Evolutionary conservation across 495 filamentous ascomycete genomes (phyloP), one percentile per base, ranked within the genome.

Genomic region (Glarea lozoyensis): DNA sequence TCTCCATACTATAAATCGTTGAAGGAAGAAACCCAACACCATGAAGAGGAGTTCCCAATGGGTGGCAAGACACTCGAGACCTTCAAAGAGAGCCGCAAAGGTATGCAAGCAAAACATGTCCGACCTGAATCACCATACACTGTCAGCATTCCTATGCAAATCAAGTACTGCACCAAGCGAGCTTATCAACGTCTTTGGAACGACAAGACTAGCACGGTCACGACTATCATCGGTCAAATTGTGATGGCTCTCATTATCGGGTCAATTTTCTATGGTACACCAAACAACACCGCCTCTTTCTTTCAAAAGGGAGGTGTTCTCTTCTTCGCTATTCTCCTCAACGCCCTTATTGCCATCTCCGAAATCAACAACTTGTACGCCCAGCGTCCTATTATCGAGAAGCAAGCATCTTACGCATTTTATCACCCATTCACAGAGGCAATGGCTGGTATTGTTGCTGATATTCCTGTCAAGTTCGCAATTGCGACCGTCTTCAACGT

Each of bases 171-270:
- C 45, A 63, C 72, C 6, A 53, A 56, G 17, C 68, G 76, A 45
- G 88, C 84, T 7, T 89, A 81, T 58, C 68, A 72, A 54, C 68
- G 82, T 23, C 64, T 96, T 2, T 71, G 63, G 29, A 83, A 79
- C 12, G 87, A 96, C 53, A 73, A 80, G 42, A 81, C 73, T 48
- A 65, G 88, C 49, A 86, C 83, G 1, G 43, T 93, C 19, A 75
- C 77, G 4, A 67, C 75, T 10, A 68, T 90, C 9, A 68, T 93
- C 49, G 84, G 80, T 25, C 92, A 94, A 54, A 17, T 73, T 71
- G 52, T 70, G 32, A 57, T 68, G 40, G 64, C 59, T 10, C 50
- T 72, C 10, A 62, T 71, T 17, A 61, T 67, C 23, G 63, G 65
- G 21, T 65, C 66, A 50, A 48, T 72, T 18, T 67, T 70, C 41